Conservation (phyloP, 768 basidiomycete species). For the Auricularia cornea region DNA sequence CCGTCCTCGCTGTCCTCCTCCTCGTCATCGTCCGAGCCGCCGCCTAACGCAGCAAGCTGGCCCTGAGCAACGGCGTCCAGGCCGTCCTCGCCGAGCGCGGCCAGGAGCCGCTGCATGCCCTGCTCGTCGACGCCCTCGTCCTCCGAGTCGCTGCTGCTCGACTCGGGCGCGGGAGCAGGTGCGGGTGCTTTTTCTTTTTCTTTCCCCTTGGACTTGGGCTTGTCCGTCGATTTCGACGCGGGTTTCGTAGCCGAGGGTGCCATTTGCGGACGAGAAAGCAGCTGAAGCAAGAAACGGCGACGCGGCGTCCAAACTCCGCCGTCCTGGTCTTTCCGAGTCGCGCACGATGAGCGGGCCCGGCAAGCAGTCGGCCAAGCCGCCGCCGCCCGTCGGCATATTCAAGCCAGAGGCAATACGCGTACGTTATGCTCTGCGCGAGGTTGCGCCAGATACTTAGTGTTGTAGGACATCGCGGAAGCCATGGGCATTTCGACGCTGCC, state of each 20-base stretch:
- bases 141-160: conserved; percentile 15
- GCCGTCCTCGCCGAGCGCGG: conserved; percentile 54
- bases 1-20: conserved; percentile 17
- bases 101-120: conserved; percentile 50
- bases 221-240: too few relatives aligned
- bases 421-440: conserved; percentile 3
- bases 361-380: background rate
- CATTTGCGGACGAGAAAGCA: too few relatives aligned
- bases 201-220: too few relatives aligned
- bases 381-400: conserved; percentile 16
- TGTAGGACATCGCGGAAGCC: conserved; percentile 80
- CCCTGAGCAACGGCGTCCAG: conserved; percentile 57
- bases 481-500: conserved; percentile 67
- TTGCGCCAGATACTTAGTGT: background rate
- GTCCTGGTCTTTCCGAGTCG: background rate
- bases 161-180: background rate
- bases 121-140: conserved; percentile 46
- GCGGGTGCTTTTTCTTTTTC: too few relatives aligned
- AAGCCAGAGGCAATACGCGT: conserved; percentile 24
- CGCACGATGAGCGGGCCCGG: background rate
- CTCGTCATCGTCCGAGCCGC: conserved; percentile 16
- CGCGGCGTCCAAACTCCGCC: background rate
- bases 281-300: background rate
- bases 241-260: too few relatives aligned
- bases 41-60: conserved; percentile 39